Conservation (phyloP, 2,329 filamentous ascomycete genomes). For the Epicoccum nigrum region DNA sequence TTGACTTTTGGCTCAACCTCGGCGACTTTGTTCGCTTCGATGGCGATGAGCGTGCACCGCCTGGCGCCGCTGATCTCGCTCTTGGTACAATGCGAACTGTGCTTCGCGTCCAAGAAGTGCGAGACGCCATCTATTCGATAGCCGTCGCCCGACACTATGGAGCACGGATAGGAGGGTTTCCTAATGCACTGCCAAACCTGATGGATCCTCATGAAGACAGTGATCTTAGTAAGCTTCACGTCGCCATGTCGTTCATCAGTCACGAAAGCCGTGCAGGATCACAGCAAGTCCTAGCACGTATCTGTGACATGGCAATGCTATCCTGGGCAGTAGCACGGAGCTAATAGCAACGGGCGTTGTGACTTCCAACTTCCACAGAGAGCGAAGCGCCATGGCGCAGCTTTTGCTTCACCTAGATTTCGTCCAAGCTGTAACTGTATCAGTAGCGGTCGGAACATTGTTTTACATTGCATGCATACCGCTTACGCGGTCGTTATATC, state of each 20-base stretch:
- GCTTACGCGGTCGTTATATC: constrained; percentile 19
- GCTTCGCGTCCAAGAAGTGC: constrained; percentile 81
- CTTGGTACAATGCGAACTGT: constrained; percentile 70
- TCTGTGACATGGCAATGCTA: constrained; percentile 57
- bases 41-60: constrained; percentile 63
- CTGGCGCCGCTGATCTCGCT: constrained; percentile 68
- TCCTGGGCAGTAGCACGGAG: constrained; percentile 48
- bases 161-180: constrained; percentile 59
- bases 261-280: constrained; percentile 53
- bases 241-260: constrained; percentile 57
- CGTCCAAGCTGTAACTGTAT: constrained; percentile 7
- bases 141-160: constrained; percentile 78
- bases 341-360: not conserved
- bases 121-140: constrained; percentile 89
- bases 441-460: constrained; percentile 12
- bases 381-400: not conserved
- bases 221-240: constrained; percentile 52
- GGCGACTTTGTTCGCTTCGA: constrained; percentile 72
- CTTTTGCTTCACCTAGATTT: not conserved
- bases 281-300: constrained; percentile 55
- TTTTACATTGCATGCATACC: constrained; percentile 19
- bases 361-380: not conserved
- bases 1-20: constrained; percentile 83
- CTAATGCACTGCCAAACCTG: constrained; percentile 45
- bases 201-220: constrained; percentile 42